Percentiles rank a stretch among this genome's conserved stretches.
phyloP scores from a whole-genome alignment of 75 land plant species.

The Pinus taeda region DNA sequence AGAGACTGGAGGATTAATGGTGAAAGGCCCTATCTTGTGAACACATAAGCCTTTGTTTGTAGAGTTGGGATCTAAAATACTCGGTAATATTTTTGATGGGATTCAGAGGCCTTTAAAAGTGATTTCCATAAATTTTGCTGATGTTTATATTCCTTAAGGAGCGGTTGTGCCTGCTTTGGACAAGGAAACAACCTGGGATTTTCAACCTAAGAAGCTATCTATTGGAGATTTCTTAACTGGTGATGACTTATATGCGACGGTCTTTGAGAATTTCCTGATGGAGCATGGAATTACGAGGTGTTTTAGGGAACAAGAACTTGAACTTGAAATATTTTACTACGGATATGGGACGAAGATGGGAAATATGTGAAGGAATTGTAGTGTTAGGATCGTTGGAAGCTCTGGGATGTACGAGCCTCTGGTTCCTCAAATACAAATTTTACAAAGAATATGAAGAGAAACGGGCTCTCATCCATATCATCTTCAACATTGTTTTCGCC shows the following conservation, averaged over 20 bases:
- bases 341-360: too few relatives aligned
- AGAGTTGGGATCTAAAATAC: slow-evolving; percentile 97
- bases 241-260: slow-evolving; percentile 95
- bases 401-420: too few relatives aligned
- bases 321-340: too few relatives aligned
- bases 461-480: too few relatives aligned
- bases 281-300: slow-evolving; percentile 66
- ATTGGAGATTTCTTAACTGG: slow-evolving; percentile 94
- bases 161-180: slow-evolving; percentile 97
- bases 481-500: too few relatives aligned
- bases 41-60: slow-evolving; percentile 98
- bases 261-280: slow-evolving; percentile 93
- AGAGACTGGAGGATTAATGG: slow-evolving; percentile 97
- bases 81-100: slow-evolving; percentile 99
- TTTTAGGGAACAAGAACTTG: too few relatives aligned
- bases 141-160: slow-evolving; percentile 83
- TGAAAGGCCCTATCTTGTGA: slow-evolving; percentile 96
- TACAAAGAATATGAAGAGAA: too few relatives aligned
- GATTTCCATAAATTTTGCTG: slow-evolving; percentile 68
- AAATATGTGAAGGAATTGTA: too few relatives aligned
- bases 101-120: slow-evolving; percentile 98
- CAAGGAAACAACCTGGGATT: slow-evolving; percentile 87
- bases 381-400: too few relatives aligned
- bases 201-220: slow-evolving; percentile 23
- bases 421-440: too few relatives aligned